Evolutionary conservation across 1,139 yeast species (phyloP).

Genomic region (Pichia terricola): DNA sequence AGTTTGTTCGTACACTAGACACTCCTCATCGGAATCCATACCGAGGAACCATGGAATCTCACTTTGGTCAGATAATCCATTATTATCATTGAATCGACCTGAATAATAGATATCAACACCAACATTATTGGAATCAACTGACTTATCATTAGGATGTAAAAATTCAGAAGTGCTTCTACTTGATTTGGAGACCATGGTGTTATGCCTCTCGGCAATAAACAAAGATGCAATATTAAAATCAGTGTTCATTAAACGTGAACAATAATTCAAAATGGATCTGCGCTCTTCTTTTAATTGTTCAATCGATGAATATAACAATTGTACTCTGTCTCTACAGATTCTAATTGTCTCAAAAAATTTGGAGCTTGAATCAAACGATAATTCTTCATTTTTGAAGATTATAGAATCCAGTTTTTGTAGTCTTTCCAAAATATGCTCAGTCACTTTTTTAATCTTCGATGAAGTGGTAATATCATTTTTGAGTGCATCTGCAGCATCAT

Average conservation of each 20-base stretch:
- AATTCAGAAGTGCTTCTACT: constrained; percentile 12
- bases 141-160: background rate
- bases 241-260: constrained; percentile 70
- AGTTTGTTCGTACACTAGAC: constrained; percentile 60
- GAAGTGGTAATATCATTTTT: background rate
- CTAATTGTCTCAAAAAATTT: constrained; percentile 37
- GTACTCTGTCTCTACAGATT: constrained; percentile 37
- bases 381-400: constrained; percentile 33
- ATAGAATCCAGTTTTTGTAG: constrained; percentile 27
- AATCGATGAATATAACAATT: constrained; percentile 36
- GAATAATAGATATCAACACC: background rate
- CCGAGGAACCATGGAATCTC: constrained; percentile 66
- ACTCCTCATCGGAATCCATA: constrained; percentile 61
- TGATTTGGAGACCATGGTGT: constrained; percentile 32
- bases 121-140: background rate
- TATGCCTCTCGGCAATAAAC: constrained; percentile 51
- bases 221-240: constrained; percentile 53
- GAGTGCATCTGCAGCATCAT: constrained; percentile 24
- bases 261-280: constrained; percentile 59
- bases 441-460: constrained; percentile 1
- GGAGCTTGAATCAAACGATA: constrained; percentile 41
- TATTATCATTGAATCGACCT: constrained; percentile 11
- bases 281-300: constrained; percentile 60
- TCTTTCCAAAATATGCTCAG: constrained; percentile 6
- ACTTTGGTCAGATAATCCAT: background rate